Conservation (phyloP, 768 basidiomycete genomes). For the Mycena venus region DNA sequence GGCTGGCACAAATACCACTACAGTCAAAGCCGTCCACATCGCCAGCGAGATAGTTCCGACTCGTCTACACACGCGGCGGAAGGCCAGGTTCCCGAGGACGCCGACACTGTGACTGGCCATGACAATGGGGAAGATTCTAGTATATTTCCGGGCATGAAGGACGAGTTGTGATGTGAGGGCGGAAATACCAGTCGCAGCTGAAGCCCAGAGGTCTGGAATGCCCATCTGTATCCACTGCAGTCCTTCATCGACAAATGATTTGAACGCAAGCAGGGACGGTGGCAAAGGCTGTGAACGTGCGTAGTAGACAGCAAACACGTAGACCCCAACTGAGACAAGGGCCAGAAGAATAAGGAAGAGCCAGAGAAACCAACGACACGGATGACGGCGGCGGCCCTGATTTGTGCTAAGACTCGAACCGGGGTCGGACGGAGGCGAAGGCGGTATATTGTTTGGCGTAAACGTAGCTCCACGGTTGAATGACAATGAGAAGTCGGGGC, state of each 20-base stretch:
- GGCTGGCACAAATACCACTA: no score
- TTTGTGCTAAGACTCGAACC: background rate
- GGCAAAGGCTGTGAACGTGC: background rate
- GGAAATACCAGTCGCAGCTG: no score
- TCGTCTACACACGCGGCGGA: no score
- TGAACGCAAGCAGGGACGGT: background rate
- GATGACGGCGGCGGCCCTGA: no score
- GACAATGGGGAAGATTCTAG: background rate
- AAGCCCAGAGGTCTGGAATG: no score
- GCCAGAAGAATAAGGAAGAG: background rate
- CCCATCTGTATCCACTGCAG: no score
- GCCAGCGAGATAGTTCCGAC: no score
- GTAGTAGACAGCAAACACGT: background rate
- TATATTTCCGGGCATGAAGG: background rate
- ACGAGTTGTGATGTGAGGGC: no score
- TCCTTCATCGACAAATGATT: no score
- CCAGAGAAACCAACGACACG: background rate
- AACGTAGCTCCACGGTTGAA: no score
- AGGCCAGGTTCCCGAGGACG: background rate
- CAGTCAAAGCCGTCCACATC: no score
- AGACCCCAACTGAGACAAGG: background rate
- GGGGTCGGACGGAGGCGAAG: background rate
- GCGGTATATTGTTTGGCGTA: background rate
- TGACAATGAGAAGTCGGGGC: no score
- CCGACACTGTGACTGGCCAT: background rate